A percentile compares a stretch with the other conserved stretches of the same genome.
Conservation (phyloP, 768 basidiomycete species). For the Leccinum olivaceopallidum region DNA sequence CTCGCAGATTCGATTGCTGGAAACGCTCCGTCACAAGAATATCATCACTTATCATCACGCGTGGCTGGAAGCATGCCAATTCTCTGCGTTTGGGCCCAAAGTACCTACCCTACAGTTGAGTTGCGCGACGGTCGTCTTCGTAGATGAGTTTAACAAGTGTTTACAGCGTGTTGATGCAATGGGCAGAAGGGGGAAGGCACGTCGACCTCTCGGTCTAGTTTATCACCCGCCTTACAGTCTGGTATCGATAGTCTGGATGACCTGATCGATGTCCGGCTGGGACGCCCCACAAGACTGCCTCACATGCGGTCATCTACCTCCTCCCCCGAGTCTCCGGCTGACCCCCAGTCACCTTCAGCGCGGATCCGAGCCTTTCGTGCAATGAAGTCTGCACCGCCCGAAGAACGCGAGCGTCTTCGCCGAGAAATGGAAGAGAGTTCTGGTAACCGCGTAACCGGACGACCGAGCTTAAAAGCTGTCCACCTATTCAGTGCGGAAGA, state of each 20-base stretch:
- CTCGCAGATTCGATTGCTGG: constrained; percentile 74
- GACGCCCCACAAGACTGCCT: constrained; percentile 47
- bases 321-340: constrained; percentile 29
- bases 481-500: constrained; percentile 87
- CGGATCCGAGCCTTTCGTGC: constrained; percentile 77
- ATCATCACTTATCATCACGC: constrained; percentile 96
- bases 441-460: constrained; percentile 24
- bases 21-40: constrained; percentile 86
- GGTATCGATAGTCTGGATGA: constrained; percentile 62
- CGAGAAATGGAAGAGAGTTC: constrained; percentile 44
- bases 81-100: constrained; percentile 86
- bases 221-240: background rate
- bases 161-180: constrained; percentile 83
- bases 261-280: constrained; percentile 78
- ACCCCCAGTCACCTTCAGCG: constrained; percentile 59
- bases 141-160: background rate
- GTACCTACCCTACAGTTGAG: constrained; percentile 86
- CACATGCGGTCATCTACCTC: constrained; percentile 40
- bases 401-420: constrained; percentile 62
- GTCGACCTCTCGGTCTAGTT: background rate
- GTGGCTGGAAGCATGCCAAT: constrained; percentile 85
- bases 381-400: constrained; percentile 62
- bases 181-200: constrained; percentile 83
- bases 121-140: constrained; percentile 2
- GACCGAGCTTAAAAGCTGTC: constrained; percentile 63